Base-by-base conservation (phyloP, 305 asterid species). In the Fraxinus albicans region DNA sequence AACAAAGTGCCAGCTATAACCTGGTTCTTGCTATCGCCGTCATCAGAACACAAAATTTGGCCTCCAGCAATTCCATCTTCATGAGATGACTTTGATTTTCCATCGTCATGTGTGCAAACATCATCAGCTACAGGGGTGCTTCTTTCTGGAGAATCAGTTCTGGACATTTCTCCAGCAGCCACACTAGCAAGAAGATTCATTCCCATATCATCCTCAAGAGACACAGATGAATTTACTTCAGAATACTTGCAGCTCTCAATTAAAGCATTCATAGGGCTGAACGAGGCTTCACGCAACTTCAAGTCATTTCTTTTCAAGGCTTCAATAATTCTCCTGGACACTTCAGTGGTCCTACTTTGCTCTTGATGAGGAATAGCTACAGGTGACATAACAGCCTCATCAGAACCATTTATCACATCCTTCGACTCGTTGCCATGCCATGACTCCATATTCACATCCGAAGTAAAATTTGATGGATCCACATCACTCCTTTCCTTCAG, bases 161-260 rank as follows among this genome's bases (percentile, higher is more conserved):
- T 86, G 8, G 89, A 89, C 87, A 90, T 89, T 84, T 91, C 92
- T 63, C 90, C 91, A 63, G 93, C 85, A 80, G 95, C 95, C 47
- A 92, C 95, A 83, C 92, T 90, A 55, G 95, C 95, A 84, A 92
- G 94, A 34, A 92, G 89, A 86, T 92, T 92, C 94, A 90, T 91
- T 83, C 95, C 95, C 81, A 84, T 86, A 83, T 89, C 91, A 86
- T 91, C 95, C 35, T 89, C 91, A 80, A 82, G 81, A 10, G 89
- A 87, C 84, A 87, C 31, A 33, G 91, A 86, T 50, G 89, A 44
- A 42, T 83, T 82, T 77, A 88, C 87, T 84, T 88, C 91, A n/a
- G 94, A 88, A 79, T 89, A 88, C 69, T 90, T 88, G 81, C 94
- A 90, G 84, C 95, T 90, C 86, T 92, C 95, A 82, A 90, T 78